Evolutionary conservation across 441 rosid genomes (phyloP), one percentile per base, ranked within the genome.

Genomic region (Adansonia madagascariensis): DNA sequence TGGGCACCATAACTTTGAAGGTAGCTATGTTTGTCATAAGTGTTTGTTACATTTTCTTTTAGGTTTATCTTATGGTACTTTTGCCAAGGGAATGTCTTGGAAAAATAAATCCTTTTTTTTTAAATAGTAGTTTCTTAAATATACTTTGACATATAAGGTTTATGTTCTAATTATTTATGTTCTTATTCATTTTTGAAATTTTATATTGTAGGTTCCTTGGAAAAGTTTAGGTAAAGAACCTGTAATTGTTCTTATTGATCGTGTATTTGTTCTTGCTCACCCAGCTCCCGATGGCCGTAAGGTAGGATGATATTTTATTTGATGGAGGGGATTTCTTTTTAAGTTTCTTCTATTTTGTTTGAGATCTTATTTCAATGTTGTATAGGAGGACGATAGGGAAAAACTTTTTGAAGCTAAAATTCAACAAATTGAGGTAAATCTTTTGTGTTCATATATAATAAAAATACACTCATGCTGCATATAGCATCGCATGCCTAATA

Each of bases 191-290:
- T 20, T 50, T 69, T 73, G 65, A 41, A 56, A 56, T 56, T 46
- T 31, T 70, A 27, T 27, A 27, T 85, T 77, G 72, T 78, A 96
- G 99, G 99, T 96, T 84, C 99, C 99, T 12, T 96, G 99, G 98
- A 94, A 96, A 88, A 88, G 99, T 82, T 83, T 96, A 76, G 99
- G 98, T 60, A 94, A 92, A 85, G 98, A 96, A 84, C 97, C 99
- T 31, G 99, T 96, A 31, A 89, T 96, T 81, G 98, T 94, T 87
- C 91, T 92, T 75, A 82, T 94, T 63, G 99, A 96, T 80, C 96
- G 98, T 75, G 94, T 96, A 64, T 96, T 96, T 77, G 79, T 96
- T 86, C 96, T 94, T 80, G 98, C 97, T 72, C 88, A 90, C 78
- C 97, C 98, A 76, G 92, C 88, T 77, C 84, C 90, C 57, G 88